Evolutionary conservation across 169 alveolate genomes (phyloP).

Genomic region (Plasmodium knowlesi): DNA sequence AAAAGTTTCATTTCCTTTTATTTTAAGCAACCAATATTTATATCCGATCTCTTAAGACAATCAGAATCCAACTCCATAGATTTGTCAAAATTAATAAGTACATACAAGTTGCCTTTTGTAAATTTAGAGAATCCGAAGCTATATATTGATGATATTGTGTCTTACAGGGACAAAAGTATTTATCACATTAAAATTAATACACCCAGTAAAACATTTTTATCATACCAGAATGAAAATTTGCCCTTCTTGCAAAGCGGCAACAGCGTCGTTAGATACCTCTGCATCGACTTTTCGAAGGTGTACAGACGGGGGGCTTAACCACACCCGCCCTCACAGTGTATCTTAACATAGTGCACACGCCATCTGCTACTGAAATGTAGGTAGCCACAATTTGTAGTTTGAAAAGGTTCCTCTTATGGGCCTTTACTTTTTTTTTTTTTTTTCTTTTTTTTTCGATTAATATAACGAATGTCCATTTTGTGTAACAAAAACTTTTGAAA

Average conservation of each 20-base stretch:
- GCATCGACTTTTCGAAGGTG: constrained; percentile 47
- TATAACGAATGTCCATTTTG: not conserved
- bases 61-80: constrained; percentile 10
- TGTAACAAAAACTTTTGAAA: not conserved
- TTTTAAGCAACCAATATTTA: constrained; percentile 44
- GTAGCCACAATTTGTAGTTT: not conserved
- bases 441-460: not conserved
- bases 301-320: not conserved
- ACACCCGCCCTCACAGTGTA: not conserved
- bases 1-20: constrained; percentile 64
- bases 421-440: not conserved
- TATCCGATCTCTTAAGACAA: constrained; percentile 26
- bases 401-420: not conserved
- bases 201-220: constrained; percentile 36
- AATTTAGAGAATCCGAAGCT: constrained; percentile 36
- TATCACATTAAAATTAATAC: constrained; percentile 54
- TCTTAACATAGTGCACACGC: not conserved
- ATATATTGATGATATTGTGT: constrained; percentile 41
- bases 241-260: constrained; percentile 32
- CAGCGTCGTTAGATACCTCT: constrained; percentile 29
- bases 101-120: constrained; percentile 41
- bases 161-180: constrained; percentile 27
- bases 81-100: constrained; percentile 7
- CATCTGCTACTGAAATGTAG: not conserved
- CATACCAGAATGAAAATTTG: constrained; percentile 40